These are phyloP conservation scores for Corylus americana DNA, from an alignment of 306 rosid species.

Conservation along the genomic window DNA sequence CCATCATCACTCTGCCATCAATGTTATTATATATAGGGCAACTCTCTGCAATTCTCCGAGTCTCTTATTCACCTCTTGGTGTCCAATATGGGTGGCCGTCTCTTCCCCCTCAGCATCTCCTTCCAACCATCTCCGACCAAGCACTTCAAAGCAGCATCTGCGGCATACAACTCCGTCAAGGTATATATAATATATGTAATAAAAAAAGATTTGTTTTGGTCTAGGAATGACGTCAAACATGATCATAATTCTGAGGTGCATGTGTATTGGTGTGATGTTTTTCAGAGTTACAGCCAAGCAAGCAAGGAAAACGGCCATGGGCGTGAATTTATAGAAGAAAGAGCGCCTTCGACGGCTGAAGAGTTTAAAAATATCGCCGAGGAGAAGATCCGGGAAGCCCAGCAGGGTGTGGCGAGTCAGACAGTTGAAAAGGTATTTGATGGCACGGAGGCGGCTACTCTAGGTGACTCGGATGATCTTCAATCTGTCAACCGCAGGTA, in stretches of 20 bases:
- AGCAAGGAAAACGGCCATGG: constrained; percentile 1
- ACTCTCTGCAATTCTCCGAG: neutral
- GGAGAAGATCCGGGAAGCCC: constrained; percentile 27
- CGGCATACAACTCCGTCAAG: constrained; percentile 7
- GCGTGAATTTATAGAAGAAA: constrained; percentile 1
- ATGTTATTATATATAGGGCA: neutral
- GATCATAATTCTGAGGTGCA: neutral
- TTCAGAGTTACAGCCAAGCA: neutral
- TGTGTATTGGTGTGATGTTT: neutral
- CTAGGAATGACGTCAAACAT: neutral
- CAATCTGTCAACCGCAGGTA: constrained; percentile 16
- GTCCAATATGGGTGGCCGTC: constrained; percentile 17
- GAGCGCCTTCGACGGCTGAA: constrained; percentile 36
- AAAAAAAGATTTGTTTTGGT: too few species aligned
- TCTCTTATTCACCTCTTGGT: neutral
- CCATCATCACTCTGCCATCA: too few species aligned
- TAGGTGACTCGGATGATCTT: constrained; percentile 1
- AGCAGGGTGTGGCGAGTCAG: constrained; percentile 22
- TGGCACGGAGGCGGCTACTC: constrained; percentile 13
- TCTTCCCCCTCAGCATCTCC: constrained; percentile 1
- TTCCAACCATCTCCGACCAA: constrained; percentile 9
- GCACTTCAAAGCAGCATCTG: constrained; percentile 4
- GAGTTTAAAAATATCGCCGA: constrained; percentile 28
- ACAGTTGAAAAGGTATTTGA: constrained; percentile 18
- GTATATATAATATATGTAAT: neutral